Base-by-base conservation (phyloP, 331 rosid genomes). In the Prunus yedoensis region DNA sequence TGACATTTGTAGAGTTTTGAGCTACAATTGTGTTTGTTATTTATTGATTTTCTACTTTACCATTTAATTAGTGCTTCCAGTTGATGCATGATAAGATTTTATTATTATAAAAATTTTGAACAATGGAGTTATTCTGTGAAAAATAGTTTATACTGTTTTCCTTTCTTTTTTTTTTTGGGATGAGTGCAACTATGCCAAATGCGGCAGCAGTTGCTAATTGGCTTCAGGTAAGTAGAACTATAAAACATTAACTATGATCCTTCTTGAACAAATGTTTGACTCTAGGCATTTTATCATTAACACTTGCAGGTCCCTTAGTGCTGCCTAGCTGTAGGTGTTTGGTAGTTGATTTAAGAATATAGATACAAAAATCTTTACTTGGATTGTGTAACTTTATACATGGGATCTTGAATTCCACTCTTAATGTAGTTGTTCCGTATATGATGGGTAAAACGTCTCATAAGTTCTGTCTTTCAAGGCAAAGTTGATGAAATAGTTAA, bases 191-290 rank as follows among this genome's bases (percentile, higher is more conserved):
- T 77, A 93, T 93, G 98, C 98, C 98, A 66, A 93, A 93, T 72
- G 96, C 91, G 65, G 94, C 90, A 57, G 96, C 96, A 64, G 97
- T 93, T 83, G 98, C 98, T 74, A 93, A 91, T 71, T 93, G 98
- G 98, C 98, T 93, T 85, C 92, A 0, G 32, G 32, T 28, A 88
- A 87, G 96, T 59, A 38, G 66, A 59, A 49, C 51, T 8, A 30
- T 66, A 38, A 38, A 10, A 49, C 27, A 32, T 21, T 23, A 21
- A 23, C 28, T 54, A 10, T 57, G 47, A 38, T 65, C 70, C 47
- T 66, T 66, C 38, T 32, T 32, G 38, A 32, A 32, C 38, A 32
- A 32, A 32, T 32, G 38, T 32, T 27, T 27, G 28, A 27, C 28
- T 27, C 1, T 27, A 27, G 28, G 28, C 28, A 27, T 27, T 27